These are phyloP conservation scores for Saitozyma podzolica DNA, from an alignment of 768 basidiomycete species.

Conservation along the genomic window DNA sequence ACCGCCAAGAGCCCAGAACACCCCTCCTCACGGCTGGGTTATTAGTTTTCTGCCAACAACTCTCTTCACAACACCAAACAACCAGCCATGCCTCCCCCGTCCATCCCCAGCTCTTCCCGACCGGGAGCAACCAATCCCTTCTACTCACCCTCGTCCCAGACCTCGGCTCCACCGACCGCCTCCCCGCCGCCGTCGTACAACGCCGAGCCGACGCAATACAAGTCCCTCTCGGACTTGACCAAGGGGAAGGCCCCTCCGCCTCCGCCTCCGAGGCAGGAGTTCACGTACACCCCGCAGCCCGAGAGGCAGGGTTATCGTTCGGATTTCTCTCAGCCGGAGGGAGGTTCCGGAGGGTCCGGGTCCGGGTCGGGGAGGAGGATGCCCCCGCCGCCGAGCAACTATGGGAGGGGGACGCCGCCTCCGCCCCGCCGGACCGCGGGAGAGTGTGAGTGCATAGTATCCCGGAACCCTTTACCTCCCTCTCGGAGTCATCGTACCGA, in stretches of 20 bases:
- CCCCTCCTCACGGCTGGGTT: no score
- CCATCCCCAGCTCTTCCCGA: no score
- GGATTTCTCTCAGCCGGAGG: neutral
- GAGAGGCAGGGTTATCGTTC: slow-evolving; percentile 12
- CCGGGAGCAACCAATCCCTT: neutral
- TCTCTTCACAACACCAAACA: no score
- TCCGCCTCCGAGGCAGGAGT: slow-evolving; percentile 1
- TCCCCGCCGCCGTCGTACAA: neutral
- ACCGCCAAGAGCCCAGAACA: no score
- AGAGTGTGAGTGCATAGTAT: neutral
- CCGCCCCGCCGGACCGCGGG: slow-evolving; percentile 12
- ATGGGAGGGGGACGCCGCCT: slow-evolving; percentile 17
- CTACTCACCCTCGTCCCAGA: neutral
- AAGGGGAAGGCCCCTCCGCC: slow-evolving; percentile 12
- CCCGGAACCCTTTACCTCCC: no score
- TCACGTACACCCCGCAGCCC: slow-evolving; percentile 14
- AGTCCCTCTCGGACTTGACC: slow-evolving; percentile 18
- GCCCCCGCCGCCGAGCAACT: slow-evolving; percentile 20
- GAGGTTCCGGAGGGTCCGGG: neutral
- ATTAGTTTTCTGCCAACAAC: no score
- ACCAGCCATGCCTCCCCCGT: no score
- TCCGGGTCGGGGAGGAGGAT: slow-evolving; percentile 13
- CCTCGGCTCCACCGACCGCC: neutral
- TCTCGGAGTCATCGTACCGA: no score
- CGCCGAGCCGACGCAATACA: slow-evolving; percentile 11